Evolutionary conservation across 306 rosid genomes (phyloP).

Genomic region (Cucurbita pepo): DNA sequence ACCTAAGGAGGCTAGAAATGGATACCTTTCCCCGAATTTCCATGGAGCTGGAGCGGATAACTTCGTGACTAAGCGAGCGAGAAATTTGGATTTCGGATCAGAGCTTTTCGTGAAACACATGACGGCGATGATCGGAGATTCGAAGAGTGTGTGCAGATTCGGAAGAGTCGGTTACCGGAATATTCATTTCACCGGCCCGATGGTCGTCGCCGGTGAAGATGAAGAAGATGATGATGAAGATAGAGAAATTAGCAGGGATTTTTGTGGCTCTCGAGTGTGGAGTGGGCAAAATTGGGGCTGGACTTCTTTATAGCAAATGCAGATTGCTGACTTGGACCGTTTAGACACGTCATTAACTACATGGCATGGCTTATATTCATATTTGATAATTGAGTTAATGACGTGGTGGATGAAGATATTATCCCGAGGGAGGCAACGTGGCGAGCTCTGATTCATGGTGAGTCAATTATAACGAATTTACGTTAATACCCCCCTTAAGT

Average conservation of each 20-base stretch:
- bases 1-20: background rate
- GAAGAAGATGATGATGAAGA: background rate
- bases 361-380: background rate
- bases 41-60: slow-evolving; percentile 2
- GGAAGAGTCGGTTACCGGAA: slow-evolving; percentile 25
- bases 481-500: background rate
- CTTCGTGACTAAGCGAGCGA: slow-evolving; percentile 11
- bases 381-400: background rate
- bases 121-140: slow-evolving; percentile 66
- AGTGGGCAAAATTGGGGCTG: background rate
- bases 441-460: background rate
- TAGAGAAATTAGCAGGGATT: background rate
- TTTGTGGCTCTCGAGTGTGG: background rate
- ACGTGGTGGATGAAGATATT: background rate
- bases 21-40: slow-evolving; percentile 9
- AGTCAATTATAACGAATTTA: background rate
- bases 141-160: slow-evolving; percentile 28
- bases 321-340: background rate
- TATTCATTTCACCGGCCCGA: slow-evolving; percentile 52
- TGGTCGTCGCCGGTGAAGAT: slow-evolving; percentile 1
- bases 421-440: background rate
- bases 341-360: background rate
- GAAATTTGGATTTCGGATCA: slow-evolving; percentile 13
- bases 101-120: slow-evolving; percentile 60
- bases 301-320: background rate